Conservation (phyloP, 2,329 filamentous ascomycete genomes). For the Onygena corvina region DNA sequence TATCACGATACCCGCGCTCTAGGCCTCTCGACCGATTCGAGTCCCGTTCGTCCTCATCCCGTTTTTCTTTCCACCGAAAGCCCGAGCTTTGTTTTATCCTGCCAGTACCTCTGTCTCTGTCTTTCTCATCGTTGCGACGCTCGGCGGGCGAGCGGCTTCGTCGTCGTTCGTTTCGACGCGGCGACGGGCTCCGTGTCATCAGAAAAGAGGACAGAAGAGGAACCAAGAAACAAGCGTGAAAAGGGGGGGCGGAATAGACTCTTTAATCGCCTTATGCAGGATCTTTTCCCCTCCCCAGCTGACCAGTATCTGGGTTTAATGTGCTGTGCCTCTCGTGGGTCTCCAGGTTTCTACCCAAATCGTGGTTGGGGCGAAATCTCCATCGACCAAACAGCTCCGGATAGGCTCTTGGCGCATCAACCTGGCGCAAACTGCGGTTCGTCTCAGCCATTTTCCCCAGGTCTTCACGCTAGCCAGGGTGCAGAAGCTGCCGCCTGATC, state of each 20-base stretch:
- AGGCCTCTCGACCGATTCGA: constrained; percentile 33
- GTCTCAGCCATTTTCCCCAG: too few species aligned
- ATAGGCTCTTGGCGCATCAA: too few species aligned
- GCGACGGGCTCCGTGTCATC: constrained; percentile 12
- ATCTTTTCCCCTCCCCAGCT: neutral
- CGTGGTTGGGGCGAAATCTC: neutral
- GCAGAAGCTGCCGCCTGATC: neutral
- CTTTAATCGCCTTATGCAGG: neutral
- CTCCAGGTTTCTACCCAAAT: neutral
- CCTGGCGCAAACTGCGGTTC: too few species aligned
- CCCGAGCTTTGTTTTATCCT: constrained; percentile 22
- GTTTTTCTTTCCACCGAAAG: constrained; percentile 41
- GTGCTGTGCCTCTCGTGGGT: neutral
- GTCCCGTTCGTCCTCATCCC: constrained; percentile 36
- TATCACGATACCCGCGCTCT: constrained; percentile 42
- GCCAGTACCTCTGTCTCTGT: constrained; percentile 21
- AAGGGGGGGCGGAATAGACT: neutral
- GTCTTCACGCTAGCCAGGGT: too few species aligned
- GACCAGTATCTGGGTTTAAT: neutral
- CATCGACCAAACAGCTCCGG: neutral
- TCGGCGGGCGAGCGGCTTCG: constrained; percentile 35
- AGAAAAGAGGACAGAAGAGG: neutral
- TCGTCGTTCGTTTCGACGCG: constrained; percentile 15
- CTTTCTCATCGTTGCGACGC: constrained; percentile 19
- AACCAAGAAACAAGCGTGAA: neutral